Evolutionary conservation across 2,329 filamentous ascomycete species (phyloP).

Genomic region (Beauveria scarabaeidicola): DNA sequence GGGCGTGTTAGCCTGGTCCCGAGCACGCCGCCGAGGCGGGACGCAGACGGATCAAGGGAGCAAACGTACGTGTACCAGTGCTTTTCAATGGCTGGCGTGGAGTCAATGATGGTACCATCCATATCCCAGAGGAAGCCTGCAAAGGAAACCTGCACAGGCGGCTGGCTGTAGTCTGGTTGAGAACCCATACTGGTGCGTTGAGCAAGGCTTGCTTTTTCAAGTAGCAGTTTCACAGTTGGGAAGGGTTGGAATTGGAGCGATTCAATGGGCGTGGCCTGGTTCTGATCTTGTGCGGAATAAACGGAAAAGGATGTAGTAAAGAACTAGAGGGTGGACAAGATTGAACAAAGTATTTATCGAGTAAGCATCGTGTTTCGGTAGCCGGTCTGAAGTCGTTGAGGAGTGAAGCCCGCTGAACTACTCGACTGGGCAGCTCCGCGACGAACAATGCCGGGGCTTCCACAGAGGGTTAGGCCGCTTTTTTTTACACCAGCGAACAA

Average conservation of each 20-base stretch:
- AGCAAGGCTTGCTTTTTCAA: not conserved
- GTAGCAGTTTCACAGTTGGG: not conserved
- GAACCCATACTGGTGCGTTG: conserved; percentile 24
- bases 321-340: not conserved
- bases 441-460: conserved; percentile 13
- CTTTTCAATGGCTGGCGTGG: conserved; percentile 66
- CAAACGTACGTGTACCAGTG: conserved; percentile 60
- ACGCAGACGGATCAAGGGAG: not conserved
- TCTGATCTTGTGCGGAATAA: too few relatives aligned
- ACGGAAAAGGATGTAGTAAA: not conserved
- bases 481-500: not conserved
- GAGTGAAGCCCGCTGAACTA: not conserved
- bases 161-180: conserved; percentile 30
- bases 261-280: too few relatives aligned
- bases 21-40: not conserved
- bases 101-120: conserved; percentile 80
- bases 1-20: conserved; percentile 4
- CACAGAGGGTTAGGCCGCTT: conserved; percentile 11
- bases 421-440: conserved; percentile 23
- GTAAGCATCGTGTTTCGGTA: not conserved
- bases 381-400: not conserved
- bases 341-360: not conserved
- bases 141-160: conserved; percentile 40
- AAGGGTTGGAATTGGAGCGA: too few relatives aligned
- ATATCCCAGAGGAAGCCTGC: conserved; percentile 61